Evolutionary conservation across 2,329 filamentous ascomycete genomes (phyloP), one percentile per base, ranked within the genome.

Genomic region (Aureobasidium zeae): DNA sequence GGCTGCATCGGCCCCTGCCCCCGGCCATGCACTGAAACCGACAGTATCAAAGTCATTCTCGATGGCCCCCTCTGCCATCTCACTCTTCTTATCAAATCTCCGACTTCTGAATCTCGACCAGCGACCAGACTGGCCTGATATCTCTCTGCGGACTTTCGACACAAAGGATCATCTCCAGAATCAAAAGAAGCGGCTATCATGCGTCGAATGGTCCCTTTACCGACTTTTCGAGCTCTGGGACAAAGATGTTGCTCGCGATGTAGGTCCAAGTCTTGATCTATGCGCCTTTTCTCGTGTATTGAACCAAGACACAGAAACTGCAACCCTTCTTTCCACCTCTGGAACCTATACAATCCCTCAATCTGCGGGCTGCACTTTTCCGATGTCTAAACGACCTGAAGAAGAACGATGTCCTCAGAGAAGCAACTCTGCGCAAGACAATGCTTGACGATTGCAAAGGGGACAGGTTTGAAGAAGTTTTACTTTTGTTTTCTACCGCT

Each of bases 371-470:
- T 22, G 86, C 85, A 7, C 71, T 95, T 7, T 83, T 88, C 54
- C 77, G 86, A 61, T 79, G 74, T 52, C 76, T 98, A 43, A 84
- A 89, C 50, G 81, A 86, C 39, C 70, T 86, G 48, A 96, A 96
- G 68, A 94, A 93, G 67, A 85, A 78, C 65, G 88, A 87, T 21
- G 69, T 81, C 0, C 69, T 96, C 7, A 74, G 85, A 37, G 87
- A 94, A 56, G 75, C 76, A 0, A 75, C 93, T 1, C 66, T 96
- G 22, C 78, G 91, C 39, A 95, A 94, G 67, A 94, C 86, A 0
- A 94, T 95, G 85, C 70, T 98, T 39, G 91, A 98, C 58, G 89
- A 98, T 55, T 98, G 91, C 65, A 88, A 83, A 52, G 89, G 89
- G 5, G 87, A 94, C 44, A 81, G 86, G 50, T 76, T 96, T 44